Conservation (phyloP, 1,284 basidiomycete species). For the Pyrrhoderma noxium region DNA sequence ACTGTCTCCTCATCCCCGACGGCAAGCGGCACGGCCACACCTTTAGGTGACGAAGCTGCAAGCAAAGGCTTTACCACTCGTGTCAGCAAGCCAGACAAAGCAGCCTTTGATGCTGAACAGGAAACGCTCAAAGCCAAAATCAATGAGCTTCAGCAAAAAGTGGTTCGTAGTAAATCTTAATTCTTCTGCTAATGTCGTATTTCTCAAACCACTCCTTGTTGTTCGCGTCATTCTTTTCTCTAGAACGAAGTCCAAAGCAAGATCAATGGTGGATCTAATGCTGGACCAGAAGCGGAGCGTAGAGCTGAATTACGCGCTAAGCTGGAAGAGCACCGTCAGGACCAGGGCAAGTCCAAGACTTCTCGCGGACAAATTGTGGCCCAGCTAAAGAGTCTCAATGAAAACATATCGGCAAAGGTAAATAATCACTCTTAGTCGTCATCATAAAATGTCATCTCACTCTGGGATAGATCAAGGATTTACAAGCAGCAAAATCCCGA, state of each 20-base stretch:
- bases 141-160: slow-evolving; percentile 68
- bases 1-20: slow-evolving; percentile 29
- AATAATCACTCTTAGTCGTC: neutral
- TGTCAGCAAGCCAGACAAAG: slow-evolving; percentile 71
- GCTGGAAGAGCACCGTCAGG: slow-evolving; percentile 71
- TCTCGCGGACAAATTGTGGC: slow-evolving; percentile 74
- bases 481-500: slow-evolving; percentile 80
- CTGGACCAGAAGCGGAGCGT: slow-evolving; percentile 60
- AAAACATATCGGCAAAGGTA: slow-evolving; percentile 80
- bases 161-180: slow-evolving; percentile 47
- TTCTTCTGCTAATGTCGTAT: neutral
- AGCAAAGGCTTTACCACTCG: slow-evolving; percentile 34
- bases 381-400: slow-evolving; percentile 79
- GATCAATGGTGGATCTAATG: slow-evolving; percentile 58
- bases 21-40: slow-evolving; percentile 41
- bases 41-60: slow-evolving; percentile 39
- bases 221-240: neutral
- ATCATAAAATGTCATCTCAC: neutral
- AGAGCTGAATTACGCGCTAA: slow-evolving; percentile 73
- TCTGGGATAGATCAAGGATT: slow-evolving; percentile 76
- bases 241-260: slow-evolving; percentile 78
- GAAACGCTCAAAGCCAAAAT: slow-evolving; percentile 78
- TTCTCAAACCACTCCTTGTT: neutral
- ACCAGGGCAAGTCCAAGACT: slow-evolving; percentile 78
- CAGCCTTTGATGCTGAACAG: slow-evolving; percentile 76